A percentile compares a stretch with the other conserved stretches of the same genome.
Evolutionary conservation across 2,329 filamentous ascomycete species (phyloP).

Genomic region (Fusarium pseudonygamai): DNA sequence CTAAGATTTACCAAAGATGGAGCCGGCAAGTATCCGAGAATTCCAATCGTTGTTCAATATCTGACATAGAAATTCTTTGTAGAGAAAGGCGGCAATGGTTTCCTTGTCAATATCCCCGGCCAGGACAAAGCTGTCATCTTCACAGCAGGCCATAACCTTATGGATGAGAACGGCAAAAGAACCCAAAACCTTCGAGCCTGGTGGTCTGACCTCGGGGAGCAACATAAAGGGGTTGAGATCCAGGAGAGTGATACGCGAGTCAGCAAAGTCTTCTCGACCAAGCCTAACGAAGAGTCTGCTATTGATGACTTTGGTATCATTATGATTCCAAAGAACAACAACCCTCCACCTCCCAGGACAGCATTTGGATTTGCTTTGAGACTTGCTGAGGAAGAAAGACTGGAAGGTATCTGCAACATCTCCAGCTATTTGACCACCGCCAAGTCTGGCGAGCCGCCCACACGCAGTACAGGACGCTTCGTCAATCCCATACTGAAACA

Average conservation of each 20-base stretch:
- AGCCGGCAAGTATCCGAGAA: neutral
- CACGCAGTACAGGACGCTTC: neutral
- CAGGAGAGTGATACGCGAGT: neutral
- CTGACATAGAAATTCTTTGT: fast-evolving
- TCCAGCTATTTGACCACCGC: neutral
- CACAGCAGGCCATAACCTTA: neutral
- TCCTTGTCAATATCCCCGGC: neutral
- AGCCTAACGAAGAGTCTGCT: neutral
- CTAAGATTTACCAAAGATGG: neutral
- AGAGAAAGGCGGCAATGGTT: neutral
- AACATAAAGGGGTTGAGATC: neutral
- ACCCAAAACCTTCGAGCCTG: neutral
- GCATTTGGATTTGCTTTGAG: neutral
- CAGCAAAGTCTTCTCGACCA: neutral
- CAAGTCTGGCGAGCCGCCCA: neutral
- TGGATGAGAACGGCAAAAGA: neutral
- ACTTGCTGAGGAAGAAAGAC: neutral
- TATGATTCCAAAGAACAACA: neutral
- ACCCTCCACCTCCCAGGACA: neutral
- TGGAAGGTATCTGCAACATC: neutral
- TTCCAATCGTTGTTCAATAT: fast-evolving
- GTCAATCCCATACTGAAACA: neutral
- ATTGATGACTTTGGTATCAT: neutral
- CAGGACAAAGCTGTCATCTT: neutral
- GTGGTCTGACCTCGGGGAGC: neutral